Evolutionary conservation across 2,329 filamentous ascomycete species (phyloP).

Genomic region (Diplodia sapinea): DNA sequence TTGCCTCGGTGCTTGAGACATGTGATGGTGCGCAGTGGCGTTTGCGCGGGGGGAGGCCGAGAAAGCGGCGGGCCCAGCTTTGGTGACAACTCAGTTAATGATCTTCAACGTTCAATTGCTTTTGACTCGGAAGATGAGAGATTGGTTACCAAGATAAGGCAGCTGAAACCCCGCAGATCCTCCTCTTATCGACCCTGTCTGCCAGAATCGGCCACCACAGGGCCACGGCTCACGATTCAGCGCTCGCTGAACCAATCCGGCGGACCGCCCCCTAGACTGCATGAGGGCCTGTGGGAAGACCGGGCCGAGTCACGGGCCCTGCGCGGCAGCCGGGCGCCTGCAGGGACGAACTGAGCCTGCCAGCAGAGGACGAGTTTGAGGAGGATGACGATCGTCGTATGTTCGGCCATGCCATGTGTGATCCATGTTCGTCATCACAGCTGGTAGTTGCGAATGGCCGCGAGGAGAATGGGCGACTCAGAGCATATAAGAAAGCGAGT

Average conservation of each 20-base stretch:
- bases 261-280: conserved; percentile 2
- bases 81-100: conserved; percentile 7
- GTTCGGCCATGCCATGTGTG: conserved; percentile 16
- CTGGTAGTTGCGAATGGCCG: conserved; percentile 8
- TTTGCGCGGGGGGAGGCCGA: background rate
- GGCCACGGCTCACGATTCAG: conserved; percentile 6
- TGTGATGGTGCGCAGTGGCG: background rate
- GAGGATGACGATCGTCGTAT: conserved; percentile 23
- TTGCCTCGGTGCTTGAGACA: background rate
- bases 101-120: conserved; percentile 18
- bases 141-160: conserved; percentile 20
- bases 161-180: conserved; percentile 17
- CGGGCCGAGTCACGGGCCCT: background rate
- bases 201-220: background rate
- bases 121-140: conserved; percentile 21
- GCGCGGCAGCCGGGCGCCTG: background rate
- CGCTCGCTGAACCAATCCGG: conserved; percentile 12
- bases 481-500: conserved; percentile 26
- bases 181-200: conserved; percentile 18
- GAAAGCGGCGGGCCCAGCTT: conserved; percentile 1
- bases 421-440: conserved; percentile 23
- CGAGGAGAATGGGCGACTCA: background rate
- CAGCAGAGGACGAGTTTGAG: conserved; percentile 2
- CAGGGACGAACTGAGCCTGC: conserved; percentile 5
- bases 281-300: background rate